Conservation (phyloP, 148 eudicot species). For the Chenopodium berlandieri region DNA sequence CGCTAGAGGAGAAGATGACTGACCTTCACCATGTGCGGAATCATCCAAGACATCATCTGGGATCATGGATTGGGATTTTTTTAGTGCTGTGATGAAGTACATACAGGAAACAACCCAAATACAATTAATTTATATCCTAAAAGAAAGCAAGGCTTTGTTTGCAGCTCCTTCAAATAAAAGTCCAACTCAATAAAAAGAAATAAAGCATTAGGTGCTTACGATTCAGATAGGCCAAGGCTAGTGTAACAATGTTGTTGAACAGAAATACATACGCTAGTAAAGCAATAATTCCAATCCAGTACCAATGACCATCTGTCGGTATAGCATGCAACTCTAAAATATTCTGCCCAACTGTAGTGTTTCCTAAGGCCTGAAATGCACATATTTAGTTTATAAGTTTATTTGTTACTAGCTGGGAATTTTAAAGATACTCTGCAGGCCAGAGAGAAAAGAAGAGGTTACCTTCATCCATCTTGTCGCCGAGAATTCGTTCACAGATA, state of each 20-base stretch:
- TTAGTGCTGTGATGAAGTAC: constrained; percentile 49
- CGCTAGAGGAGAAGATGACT: constrained; percentile 15
- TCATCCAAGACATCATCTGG: constrained; percentile 30
- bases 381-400: neutral
- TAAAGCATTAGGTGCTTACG: constrained; percentile 43
- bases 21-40: constrained; percentile 24
- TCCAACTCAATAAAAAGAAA: neutral
- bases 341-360: constrained; percentile 49
- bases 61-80: constrained; percentile 48
- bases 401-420: neutral
- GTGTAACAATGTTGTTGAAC: constrained; percentile 61
- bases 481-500: constrained; percentile 77
- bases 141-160: neutral
- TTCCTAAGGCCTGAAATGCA: constrained; percentile 29
- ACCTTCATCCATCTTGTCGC: constrained; percentile 80
- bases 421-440: neutral
- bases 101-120: constrained; percentile 4
- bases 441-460: neutral
- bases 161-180: neutral
- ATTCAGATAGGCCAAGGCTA: constrained; percentile 57
- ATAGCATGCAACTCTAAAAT: constrained; percentile 47
- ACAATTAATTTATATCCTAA: neutral
- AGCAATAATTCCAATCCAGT: constrained; percentile 76
- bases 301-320: constrained; percentile 56
- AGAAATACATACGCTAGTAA: constrained; percentile 49